These are phyloP conservation scores for Starmerella bacillaris DNA, from an alignment of 805 yeast species.

Conservation along the genomic window DNA sequence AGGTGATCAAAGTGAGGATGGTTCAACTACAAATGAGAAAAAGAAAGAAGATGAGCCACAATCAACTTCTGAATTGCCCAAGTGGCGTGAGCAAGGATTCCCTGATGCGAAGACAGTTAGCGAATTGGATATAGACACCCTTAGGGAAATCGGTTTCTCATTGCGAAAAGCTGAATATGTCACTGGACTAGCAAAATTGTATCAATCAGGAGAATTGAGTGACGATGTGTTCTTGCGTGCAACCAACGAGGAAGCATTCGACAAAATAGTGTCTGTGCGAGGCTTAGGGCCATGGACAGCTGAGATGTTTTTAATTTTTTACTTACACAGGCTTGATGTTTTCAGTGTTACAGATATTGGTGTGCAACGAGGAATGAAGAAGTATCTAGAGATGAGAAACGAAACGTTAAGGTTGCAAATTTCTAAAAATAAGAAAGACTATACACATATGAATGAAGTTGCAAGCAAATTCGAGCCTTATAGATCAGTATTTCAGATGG, in stretches of 20 bases:
- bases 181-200: conserved; percentile 38
- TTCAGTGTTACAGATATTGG: conserved; percentile 73
- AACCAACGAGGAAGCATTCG: conserved; percentile 22
- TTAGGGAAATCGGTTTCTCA: conserved; percentile 54
- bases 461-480: conserved; percentile 51
- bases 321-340: conserved; percentile 45
- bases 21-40: conserved; percentile 8
- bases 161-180: conserved; percentile 45
- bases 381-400: conserved; percentile 30
- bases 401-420: background rate
- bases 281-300: conserved; percentile 54
- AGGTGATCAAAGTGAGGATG: background rate
- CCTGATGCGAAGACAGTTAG: conserved; percentile 39
- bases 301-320: conserved; percentile 66
- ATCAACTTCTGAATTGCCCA: conserved; percentile 3
- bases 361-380: conserved; percentile 59
- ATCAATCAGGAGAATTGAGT: conserved; percentile 14
- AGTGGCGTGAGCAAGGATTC: too few species aligned
- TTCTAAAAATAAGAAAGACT: conserved; percentile 20
- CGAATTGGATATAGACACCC: conserved; percentile 27
- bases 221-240: conserved; percentile 17
- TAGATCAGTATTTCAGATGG: conserved; percentile 45
- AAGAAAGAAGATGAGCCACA: background rate
- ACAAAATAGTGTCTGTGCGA: conserved; percentile 19
- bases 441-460: conserved; percentile 41